Evolutionary conservation across 257 asterid species (phyloP).

Genomic region (Nicotiana noctiflora): DNA sequence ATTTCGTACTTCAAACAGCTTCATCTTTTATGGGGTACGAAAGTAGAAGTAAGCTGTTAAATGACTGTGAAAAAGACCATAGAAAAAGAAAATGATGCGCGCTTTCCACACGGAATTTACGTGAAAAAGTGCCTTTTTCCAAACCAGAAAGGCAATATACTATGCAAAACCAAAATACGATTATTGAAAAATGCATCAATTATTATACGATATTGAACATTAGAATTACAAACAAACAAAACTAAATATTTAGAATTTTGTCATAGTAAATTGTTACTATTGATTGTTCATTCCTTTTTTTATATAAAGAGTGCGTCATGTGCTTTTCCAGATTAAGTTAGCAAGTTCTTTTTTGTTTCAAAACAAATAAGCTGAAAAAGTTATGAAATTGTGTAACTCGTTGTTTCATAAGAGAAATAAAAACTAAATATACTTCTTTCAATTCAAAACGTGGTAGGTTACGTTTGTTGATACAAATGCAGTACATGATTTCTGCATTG

Average conservation of each 20-base stretch:
- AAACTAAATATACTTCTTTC: not conserved
- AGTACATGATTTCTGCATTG: not conserved
- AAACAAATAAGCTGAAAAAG: not conserved
- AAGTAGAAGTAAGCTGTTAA: not conserved
- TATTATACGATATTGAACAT: not conserved
- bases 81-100: not conserved
- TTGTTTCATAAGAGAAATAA: not conserved
- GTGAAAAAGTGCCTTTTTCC: not conserved
- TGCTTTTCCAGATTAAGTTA: not conserved
- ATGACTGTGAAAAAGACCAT: not conserved
- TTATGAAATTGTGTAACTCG: not conserved
- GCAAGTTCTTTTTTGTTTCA: not conserved
- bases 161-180: not conserved
- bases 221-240: not conserved
- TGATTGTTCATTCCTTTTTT: too few species aligned
- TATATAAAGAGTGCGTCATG: not conserved
- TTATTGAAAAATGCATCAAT: not conserved
- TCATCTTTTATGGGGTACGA: not conserved
- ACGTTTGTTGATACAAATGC: not conserved
- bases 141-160: conserved; percentile 12
- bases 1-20: not conserved
- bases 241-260: not conserved
- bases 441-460: not conserved
- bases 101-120: not conserved
- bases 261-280: not conserved